Conservation (phyloP, 805 yeast genomes). For the Zygoascus tannicola region DNA sequence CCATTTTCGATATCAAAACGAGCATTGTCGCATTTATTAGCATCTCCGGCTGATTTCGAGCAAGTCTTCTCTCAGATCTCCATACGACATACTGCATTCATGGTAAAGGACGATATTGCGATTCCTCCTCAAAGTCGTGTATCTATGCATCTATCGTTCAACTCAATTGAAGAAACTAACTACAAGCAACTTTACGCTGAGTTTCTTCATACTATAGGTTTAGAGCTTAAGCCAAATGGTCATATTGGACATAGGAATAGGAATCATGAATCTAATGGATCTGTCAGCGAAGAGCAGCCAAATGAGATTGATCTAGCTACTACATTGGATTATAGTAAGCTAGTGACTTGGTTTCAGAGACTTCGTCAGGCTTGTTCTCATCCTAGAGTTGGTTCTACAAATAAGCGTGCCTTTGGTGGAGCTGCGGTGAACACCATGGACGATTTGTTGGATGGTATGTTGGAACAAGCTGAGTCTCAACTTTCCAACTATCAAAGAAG, state of each 20-base stretch:
- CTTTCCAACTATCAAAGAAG: slow-evolving; percentile 41
- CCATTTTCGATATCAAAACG: slow-evolving; percentile 49
- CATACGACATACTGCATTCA: slow-evolving; percentile 73
- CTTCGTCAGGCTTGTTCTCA: slow-evolving; percentile 79
- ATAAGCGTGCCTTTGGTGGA: slow-evolving; percentile 23
- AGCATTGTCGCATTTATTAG: slow-evolving; percentile 35
- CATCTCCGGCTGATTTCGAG: slow-evolving; percentile 35
- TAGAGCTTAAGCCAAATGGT: slow-evolving; percentile 10
- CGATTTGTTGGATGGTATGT: slow-evolving; percentile 59
- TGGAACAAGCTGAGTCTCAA: slow-evolving; percentile 44
- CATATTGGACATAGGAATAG: neutral
- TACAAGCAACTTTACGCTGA: slow-evolving; percentile 55
- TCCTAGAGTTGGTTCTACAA: slow-evolving; percentile 35
- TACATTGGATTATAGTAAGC: slow-evolving; percentile 30
- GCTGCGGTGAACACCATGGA: slow-evolving; percentile 43
- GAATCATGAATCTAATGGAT: neutral
- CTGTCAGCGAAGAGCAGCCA: neutral
- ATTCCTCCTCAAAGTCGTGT: slow-evolving; percentile 73
- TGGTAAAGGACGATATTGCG: slow-evolving; percentile 67
- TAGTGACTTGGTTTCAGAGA: slow-evolving; percentile 55
- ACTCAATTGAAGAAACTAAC: slow-evolving; percentile 76
- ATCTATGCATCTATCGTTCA: slow-evolving; percentile 63
- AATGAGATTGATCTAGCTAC: neutral
- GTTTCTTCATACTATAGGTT: slow-evolving; percentile 49
- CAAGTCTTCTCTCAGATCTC: slow-evolving; percentile 47